These are phyloP conservation scores for Globisporangium cystogenes DNA, from an alignment of 352 stramenopile species.

Conservation along the genomic window DNA sequence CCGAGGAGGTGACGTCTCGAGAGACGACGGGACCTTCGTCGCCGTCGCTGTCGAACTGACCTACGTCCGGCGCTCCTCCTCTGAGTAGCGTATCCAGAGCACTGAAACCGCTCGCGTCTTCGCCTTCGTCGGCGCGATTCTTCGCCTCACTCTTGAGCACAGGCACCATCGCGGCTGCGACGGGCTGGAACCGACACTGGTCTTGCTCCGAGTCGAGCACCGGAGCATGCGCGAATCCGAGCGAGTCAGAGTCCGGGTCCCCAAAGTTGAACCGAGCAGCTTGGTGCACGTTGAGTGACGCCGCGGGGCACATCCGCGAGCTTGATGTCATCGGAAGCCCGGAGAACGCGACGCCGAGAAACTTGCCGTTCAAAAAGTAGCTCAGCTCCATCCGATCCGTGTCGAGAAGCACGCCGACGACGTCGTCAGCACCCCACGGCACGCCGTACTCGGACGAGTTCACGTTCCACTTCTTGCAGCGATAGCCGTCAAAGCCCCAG, in stretches of 20 bases:
- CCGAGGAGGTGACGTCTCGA: conserved; percentile 1
- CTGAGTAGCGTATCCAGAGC: conserved; percentile 4
- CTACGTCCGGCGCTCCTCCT: conserved; percentile 4
- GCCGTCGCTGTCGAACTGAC: conserved; percentile 13
- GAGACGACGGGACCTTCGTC: not conserved
- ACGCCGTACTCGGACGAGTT: conserved; percentile 79
- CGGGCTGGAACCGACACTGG: conserved; percentile 32
- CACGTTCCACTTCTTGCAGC: conserved; percentile 88
- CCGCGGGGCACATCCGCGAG: conserved; percentile 67
- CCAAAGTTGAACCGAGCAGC: conserved; percentile 78
- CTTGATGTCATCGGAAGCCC: conserved; percentile 31
- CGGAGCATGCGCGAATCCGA: conserved; percentile 32
- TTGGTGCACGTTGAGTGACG: conserved; percentile 86
- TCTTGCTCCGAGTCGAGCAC: conserved; percentile 30
- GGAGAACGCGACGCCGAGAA: conserved; percentile 83
- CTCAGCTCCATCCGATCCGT: conserved; percentile 80
- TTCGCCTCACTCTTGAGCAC: not conserved
- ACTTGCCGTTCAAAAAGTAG: conserved; percentile 90
- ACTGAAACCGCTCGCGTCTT: not conserved
- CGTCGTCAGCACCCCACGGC: conserved; percentile 70
- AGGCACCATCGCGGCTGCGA: conserved; percentile 21
- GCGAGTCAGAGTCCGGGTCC: not conserved
- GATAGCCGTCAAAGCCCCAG: conserved; percentile 90
- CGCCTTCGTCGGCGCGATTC: not conserved
- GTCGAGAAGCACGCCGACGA: conserved; percentile 86